A percentile compares a stretch with the other conserved stretches of the same genome.
These are phyloP conservation scores for Penicillium sp. DNA, from an alignment of 2,329 filamentous ascomycete genomes.

Conservation along the genomic window DNA sequence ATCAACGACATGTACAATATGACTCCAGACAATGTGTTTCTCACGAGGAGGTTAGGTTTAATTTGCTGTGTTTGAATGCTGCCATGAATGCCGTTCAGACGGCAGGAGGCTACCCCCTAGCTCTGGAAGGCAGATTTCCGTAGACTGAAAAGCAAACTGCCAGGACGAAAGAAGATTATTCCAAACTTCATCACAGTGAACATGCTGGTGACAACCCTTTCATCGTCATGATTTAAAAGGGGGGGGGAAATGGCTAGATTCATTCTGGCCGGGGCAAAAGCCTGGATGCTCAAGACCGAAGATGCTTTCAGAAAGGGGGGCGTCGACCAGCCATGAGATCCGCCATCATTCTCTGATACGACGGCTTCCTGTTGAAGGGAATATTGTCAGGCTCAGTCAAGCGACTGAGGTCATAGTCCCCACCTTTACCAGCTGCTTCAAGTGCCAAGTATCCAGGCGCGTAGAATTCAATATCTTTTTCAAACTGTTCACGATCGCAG, in stretches of 20 bases:
- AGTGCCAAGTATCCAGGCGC: not conserved
- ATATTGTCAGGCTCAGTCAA: not conserved
- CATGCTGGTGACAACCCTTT: too few species aligned
- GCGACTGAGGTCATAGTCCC: not conserved
- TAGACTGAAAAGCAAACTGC: too few species aligned
- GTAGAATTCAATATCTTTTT: not conserved
- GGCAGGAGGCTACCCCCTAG: too few species aligned
- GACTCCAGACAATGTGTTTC: not conserved
- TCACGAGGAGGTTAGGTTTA: too few species aligned
- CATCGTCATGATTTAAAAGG: too few species aligned
- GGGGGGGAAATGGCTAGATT: too few species aligned
- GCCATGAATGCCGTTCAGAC: too few species aligned
- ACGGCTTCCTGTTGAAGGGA: not conserved
- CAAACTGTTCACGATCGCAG: not conserved
- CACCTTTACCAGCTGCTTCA: not conserved
- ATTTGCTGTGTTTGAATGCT: not conserved
- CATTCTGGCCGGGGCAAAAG: too few species aligned
- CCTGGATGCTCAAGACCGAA: too few species aligned
- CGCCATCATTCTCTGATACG: constrained; percentile 2
- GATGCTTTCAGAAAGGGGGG: not conserved
- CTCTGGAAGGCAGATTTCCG: too few species aligned
- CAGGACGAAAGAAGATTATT: too few species aligned
- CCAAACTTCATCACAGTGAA: too few species aligned
- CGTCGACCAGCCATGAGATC: constrained; percentile 2
- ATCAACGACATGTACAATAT: constrained; percentile 20